Evolutionary conservation across 495 filamentous ascomycete genomes (phyloP), one percentile per base, ranked within the genome.

Genomic region (Neurospora sp.): DNA sequence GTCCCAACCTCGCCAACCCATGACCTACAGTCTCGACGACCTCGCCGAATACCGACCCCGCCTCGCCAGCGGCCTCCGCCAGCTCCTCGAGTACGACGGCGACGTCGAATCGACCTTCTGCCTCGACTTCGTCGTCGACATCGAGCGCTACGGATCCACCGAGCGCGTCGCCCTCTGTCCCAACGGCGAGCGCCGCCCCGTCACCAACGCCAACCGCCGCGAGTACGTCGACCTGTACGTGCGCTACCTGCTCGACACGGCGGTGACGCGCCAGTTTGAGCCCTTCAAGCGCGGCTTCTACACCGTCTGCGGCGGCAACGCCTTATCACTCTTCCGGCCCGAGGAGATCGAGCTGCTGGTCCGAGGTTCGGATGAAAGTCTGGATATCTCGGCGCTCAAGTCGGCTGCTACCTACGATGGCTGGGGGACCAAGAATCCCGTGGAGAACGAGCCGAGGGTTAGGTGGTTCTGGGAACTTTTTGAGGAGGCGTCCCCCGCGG

Each of bases 261-360:
- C 91, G 1, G 92, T 98, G 18, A 81, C 87, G 71, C 86, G 93
- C 65, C 94, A 98, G 77, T 98, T 94, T 72, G 95, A 97, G 81
- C 95, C 94, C 12, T 98, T 98, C 85, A 96, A 95, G 80, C 89
- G 94, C 61, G 94, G 94, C 5, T 98, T 98, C 80, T 98, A 92
- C 82, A 96, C 92, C 3, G 94, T 98, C 46, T 97, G 94, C 79
- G 92, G 91, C 39, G 93, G 94, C 31, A 97, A 97, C 79, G 94
- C 94, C 18, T 83, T 97, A 31, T 93, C 91, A 4, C 86, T 98
- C 12, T 97, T 98, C 79, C 89, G 93, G n/a, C 91, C 94, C 3
- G 94, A 98, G 80, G 94, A 98, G 79, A 96, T 98, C 73, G 94
- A 98, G 78, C 85, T 97, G 5, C 86, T 97, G 3, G 86, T 98